Conservation (phyloP, 257 asterid genomes). For the Leptodermis oblonga region DNA sequence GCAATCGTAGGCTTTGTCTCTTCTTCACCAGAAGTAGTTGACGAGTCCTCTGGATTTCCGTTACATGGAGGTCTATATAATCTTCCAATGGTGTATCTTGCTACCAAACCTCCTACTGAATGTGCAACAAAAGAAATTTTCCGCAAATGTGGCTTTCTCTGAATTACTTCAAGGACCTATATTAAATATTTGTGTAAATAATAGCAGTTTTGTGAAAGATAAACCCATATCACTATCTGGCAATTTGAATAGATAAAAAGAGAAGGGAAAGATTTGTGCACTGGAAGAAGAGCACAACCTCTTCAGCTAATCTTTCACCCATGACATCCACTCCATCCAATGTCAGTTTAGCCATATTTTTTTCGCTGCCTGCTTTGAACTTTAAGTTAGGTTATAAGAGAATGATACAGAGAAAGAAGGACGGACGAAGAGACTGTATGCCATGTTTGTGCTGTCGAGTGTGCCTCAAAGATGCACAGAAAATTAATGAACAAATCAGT, state of each 20-base stretch:
- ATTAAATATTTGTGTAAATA: conserved; percentile 26
- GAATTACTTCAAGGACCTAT: conserved; percentile 76
- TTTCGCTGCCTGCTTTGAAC: conserved; percentile 69
- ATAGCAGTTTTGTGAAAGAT: conserved; percentile 7
- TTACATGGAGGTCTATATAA: conserved; percentile 50
- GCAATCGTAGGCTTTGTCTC: conserved; percentile 71
- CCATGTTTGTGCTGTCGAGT: not conserved
- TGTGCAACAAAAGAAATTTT: conserved; percentile 91
- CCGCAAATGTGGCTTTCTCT: conserved; percentile 57
- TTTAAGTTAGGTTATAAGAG: conserved; percentile 6
- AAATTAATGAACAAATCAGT: not conserved
- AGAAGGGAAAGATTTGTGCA: conserved; percentile 5
- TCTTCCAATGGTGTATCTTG: conserved; percentile 89
- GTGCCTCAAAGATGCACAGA: not conserved
- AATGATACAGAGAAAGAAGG: not conserved
- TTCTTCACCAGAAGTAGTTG: conserved; percentile 32
- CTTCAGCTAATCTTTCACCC: conserved; percentile 92
- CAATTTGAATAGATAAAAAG: conserved; percentile 8
- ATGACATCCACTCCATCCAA: conserved; percentile 96
- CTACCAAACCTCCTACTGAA: conserved; percentile 99
- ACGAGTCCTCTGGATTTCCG: conserved; percentile 38
- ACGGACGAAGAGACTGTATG: not conserved
- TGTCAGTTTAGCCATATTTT: conserved; percentile 67
- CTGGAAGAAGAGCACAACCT: conserved; percentile 43
- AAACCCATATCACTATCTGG: not conserved